phyloP scores from a whole-genome alignment of 1,284 basidiomycete genomes.

The Paramarasmius palmivorus region DNA sequence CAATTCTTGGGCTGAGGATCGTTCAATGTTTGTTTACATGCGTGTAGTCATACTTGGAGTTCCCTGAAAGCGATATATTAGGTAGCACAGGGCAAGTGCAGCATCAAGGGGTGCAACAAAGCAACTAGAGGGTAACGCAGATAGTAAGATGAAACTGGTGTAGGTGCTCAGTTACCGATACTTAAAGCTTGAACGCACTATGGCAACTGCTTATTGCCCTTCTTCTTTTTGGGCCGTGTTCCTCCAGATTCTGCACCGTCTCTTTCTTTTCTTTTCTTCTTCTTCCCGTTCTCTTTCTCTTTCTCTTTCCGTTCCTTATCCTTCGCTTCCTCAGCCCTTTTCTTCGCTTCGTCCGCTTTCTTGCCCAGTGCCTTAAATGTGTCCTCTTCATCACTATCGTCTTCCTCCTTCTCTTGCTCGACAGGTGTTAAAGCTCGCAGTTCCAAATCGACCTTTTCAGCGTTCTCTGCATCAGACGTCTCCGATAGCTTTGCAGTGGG shows the following conservation, averaged over 20 bases:
- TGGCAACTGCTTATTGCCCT: not conserved
- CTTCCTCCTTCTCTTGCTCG: conserved; percentile 3
- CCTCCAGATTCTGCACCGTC: not conserved
- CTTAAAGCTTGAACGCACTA: too few species aligned
- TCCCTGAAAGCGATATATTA: too few species aligned
- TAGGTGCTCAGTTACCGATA: too few species aligned
- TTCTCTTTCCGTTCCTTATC: conserved; percentile 1
- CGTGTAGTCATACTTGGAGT: too few species aligned
- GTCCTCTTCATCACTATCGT: conserved; percentile 8
- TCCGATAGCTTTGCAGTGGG: conserved; percentile 24
- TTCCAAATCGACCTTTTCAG: not conserved
- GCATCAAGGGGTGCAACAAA: too few species aligned
- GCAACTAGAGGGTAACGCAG: too few species aligned
- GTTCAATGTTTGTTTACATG: not conserved
- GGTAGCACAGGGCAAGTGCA: too few species aligned
- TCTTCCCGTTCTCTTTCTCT: conserved; percentile 10
- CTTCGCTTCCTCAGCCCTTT: not conserved
- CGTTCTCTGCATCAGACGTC: conserved; percentile 5
- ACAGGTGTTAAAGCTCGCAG: not conserved
- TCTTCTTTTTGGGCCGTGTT: conserved; percentile 4
- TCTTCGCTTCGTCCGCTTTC: conserved; percentile 5
- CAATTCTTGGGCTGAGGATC: not conserved
- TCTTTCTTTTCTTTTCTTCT: conserved; percentile 9
- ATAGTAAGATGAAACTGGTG: too few species aligned
- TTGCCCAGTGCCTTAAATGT: conserved; percentile 6